Percentiles rank a stretch among this genome's conserved stretches.
Conservation (phyloP, 169 alveolate genomes). For the Perkinsus marinus region DNA sequence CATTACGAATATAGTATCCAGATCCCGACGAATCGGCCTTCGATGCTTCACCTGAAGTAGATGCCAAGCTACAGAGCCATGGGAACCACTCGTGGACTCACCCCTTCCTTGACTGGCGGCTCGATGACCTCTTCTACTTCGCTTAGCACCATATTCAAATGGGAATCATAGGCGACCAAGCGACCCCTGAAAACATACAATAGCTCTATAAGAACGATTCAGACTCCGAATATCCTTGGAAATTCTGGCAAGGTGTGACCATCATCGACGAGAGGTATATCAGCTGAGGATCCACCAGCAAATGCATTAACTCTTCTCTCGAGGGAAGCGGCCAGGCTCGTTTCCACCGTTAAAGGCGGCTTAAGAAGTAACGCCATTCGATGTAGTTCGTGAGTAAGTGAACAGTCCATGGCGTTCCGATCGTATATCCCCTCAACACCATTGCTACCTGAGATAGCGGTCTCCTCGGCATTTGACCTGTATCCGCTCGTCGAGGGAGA, state of each 20-base stretch:
- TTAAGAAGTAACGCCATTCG: no score
- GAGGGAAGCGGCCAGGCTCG: no score
- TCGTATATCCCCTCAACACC: not conserved
- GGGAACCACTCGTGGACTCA: not conserved
- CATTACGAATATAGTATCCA: not conserved
- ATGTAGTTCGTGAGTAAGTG: no score
- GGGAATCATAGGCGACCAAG: not conserved
- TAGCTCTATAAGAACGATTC: no score
- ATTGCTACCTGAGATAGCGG: not conserved
- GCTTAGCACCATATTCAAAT: not conserved
- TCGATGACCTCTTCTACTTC: not conserved
- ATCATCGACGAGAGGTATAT: no score
- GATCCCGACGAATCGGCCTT: not conserved
- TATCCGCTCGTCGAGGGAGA: not conserved
- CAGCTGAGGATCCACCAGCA: no score
- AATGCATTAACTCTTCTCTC: no score
- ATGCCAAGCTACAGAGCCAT: not conserved
- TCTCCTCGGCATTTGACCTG: not conserved
- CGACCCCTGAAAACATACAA: not conserved
- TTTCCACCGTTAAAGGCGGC: no score
- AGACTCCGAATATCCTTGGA: no score
- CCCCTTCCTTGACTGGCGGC: not conserved
- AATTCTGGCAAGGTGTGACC: no score
- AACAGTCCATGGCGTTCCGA: not conserved
- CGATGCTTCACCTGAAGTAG: not conserved